A percentile compares a stretch with the other conserved stretches of the same genome.
phyloP scores from a whole-genome alignment of 2,329 filamentous ascomycete species.

The Alternaria hordeiaustralica region DNA sequence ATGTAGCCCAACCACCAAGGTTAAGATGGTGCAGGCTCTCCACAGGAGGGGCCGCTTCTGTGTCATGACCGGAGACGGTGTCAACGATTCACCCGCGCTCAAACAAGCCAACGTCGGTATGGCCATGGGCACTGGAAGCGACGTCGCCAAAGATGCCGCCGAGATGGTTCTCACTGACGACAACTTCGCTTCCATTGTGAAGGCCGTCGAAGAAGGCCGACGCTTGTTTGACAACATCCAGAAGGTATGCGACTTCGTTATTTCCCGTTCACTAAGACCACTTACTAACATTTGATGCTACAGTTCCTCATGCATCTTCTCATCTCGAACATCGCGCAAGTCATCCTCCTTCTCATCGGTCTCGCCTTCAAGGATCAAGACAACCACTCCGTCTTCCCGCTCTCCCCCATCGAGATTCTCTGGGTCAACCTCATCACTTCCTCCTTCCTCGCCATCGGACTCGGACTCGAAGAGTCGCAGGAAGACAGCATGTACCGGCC shows the following conservation, averaged over 20 bases:
- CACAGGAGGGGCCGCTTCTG: slow-evolving; percentile 48
- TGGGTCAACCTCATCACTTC: slow-evolving; percentile 58
- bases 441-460: slow-evolving; percentile 56
- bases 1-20: slow-evolving; percentile 56
- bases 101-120: slow-evolving; percentile 52
- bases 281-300: background rate
- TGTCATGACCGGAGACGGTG: slow-evolving; percentile 54
- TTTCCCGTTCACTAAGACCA: background rate
- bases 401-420: slow-evolving; percentile 56
- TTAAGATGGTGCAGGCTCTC: slow-evolving; percentile 55
- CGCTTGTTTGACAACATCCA: slow-evolving; percentile 52
- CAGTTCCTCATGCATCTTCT: slow-evolving; percentile 56
- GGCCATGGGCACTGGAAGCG: slow-evolving; percentile 51
- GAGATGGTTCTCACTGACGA: slow-evolving; percentile 52
- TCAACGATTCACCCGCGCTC: slow-evolving; percentile 51
- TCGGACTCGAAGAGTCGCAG: slow-evolving; percentile 55
- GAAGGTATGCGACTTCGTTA: slow-evolving; percentile 30
- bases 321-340: slow-evolving; percentile 57
- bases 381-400: slow-evolving; percentile 53
- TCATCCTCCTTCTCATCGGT: slow-evolving; percentile 55
- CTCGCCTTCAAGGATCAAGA: slow-evolving; percentile 55
- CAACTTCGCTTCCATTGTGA: slow-evolving; percentile 52
- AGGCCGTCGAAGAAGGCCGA: slow-evolving; percentile 50
- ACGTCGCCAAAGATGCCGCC: slow-evolving; percentile 51
- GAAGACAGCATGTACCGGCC: slow-evolving; percentile 55